Conservation (phyloP, 495 filamentous ascomycete species). For the Pyrenopolyporus hunteri region DNA sequence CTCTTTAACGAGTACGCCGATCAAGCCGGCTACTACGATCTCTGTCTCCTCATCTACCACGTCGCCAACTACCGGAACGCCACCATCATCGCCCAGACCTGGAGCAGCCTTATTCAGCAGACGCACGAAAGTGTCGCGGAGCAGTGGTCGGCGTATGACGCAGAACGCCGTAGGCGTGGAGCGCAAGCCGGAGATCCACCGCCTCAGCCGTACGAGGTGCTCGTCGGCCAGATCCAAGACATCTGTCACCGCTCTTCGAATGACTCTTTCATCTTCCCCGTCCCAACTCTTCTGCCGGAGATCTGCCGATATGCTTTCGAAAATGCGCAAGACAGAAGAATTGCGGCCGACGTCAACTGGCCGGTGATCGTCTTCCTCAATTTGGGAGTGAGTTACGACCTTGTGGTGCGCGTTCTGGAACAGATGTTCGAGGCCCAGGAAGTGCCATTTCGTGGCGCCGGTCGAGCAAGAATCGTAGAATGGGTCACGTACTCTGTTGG, state of each 20-base stretch:
- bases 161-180: slow-evolving; percentile 46
- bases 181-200: slow-evolving; percentile 39
- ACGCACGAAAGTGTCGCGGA: slow-evolving; percentile 69
- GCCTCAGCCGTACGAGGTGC: slow-evolving; percentile 74
- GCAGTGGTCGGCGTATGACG: slow-evolving; percentile 46
- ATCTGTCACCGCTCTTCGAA: slow-evolving; percentile 80
- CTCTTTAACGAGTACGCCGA: slow-evolving; percentile 92
- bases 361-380: slow-evolving; percentile 80
- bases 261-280: slow-evolving; percentile 74
- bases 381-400: slow-evolving; percentile 75
- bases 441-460: slow-evolving; percentile 75
- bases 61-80: slow-evolving; percentile 85
- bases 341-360: slow-evolving; percentile 69
- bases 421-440: slow-evolving; percentile 83
- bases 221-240: slow-evolving; percentile 73
- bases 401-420: slow-evolving; percentile 78
- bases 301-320: slow-evolving; percentile 79
- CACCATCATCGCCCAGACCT: slow-evolving; percentile 79
- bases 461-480: slow-evolving; percentile 48
- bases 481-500: slow-evolving; percentile 49
- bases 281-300: slow-evolving; percentile 65
- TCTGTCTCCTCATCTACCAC: slow-evolving; percentile 89
- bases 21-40: slow-evolving; percentile 85
- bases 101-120: slow-evolving; percentile 78
- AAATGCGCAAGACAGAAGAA: slow-evolving; percentile 67